phyloP scores from a whole-genome alignment of 345 rosid species.

The Angophora floribunda region DNA sequence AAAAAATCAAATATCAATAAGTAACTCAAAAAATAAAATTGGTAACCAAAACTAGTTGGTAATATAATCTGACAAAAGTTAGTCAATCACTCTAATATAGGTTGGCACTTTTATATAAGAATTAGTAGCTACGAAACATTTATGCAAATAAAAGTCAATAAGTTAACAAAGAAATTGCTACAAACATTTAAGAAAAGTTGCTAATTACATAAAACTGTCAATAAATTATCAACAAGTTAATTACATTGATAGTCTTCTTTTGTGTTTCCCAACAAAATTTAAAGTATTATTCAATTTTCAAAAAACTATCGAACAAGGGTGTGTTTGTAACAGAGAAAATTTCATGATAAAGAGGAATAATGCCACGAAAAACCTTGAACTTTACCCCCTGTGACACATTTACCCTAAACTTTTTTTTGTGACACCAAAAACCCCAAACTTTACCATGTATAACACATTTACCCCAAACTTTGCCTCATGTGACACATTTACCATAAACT shows the following conservation, averaged over 20 bases:
- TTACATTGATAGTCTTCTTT: too few species aligned
- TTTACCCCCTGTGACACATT: too few species aligned
- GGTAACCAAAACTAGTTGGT: background rate
- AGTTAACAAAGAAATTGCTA: background rate
- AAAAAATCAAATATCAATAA: background rate
- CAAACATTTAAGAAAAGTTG: background rate
- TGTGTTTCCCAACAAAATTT: background rate
- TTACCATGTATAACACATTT: too few species aligned
- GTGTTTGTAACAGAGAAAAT: accelerated
- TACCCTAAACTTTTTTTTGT: too few species aligned
- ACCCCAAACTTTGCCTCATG: too few species aligned
- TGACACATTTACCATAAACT: too few species aligned
- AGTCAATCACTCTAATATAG: background rate
- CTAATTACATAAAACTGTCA: background rate
- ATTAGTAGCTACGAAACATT: background rate
- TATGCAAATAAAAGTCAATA: background rate
- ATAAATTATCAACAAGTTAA: background rate
- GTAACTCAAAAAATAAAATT: background rate
- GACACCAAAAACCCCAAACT: too few species aligned
- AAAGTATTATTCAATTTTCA: background rate
- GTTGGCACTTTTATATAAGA: background rate
- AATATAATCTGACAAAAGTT: background rate
- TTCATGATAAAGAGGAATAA: too few species aligned
- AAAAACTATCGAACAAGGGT: background rate
- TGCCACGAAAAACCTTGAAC: too few species aligned